A percentile compares a stretch with the other conserved stretches of the same genome.
These are phyloP conservation scores for Plasmodium adleri DNA, from an alignment of 169 alveolate species.

Conservation along the genomic window DNA sequence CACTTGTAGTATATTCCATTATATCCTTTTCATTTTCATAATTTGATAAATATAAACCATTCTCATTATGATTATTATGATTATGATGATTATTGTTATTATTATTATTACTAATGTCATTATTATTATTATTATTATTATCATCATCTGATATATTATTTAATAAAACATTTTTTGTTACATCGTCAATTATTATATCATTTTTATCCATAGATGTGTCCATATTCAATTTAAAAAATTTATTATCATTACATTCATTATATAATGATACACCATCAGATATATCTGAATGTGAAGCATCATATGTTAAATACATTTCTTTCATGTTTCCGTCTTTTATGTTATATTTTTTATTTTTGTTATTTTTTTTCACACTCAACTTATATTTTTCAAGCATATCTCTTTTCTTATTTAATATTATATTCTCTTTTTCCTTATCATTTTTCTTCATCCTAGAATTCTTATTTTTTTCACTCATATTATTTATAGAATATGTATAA, in stretches of 20 bases:
- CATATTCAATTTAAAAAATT: neutral
- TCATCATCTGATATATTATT: too few relatives aligned
- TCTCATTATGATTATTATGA: too few relatives aligned
- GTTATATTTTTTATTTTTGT: constrained; percentile 5
- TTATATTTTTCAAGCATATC: constrained; percentile 14
- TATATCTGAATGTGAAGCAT: neutral
- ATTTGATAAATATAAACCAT: too few relatives aligned
- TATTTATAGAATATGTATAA: neutral
- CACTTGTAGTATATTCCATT: too few relatives aligned
- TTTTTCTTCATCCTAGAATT: constrained; percentile 4
- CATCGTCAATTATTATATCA: neutral
- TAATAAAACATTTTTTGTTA: neutral
- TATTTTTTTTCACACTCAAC: constrained; percentile 7
- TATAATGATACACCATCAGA: neutral
- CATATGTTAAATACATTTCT: constrained; percentile 1
- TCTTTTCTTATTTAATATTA: constrained; percentile 5
- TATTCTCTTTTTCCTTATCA: constrained; percentile 11
- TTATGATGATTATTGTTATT: too few relatives aligned
- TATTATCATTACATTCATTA: constrained; percentile 8
- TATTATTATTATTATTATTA: too few relatives aligned
- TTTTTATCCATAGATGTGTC: neutral
- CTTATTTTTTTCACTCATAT: constrained; percentile 8
- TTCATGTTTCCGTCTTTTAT: neutral
- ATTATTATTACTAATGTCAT: too few relatives aligned
- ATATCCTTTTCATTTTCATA: too few relatives aligned